These are phyloP conservation scores for Cryptococcus amylolentus DNA, from an alignment of 1,284 basidiomycete genomes.

Conservation along the genomic window DNA sequence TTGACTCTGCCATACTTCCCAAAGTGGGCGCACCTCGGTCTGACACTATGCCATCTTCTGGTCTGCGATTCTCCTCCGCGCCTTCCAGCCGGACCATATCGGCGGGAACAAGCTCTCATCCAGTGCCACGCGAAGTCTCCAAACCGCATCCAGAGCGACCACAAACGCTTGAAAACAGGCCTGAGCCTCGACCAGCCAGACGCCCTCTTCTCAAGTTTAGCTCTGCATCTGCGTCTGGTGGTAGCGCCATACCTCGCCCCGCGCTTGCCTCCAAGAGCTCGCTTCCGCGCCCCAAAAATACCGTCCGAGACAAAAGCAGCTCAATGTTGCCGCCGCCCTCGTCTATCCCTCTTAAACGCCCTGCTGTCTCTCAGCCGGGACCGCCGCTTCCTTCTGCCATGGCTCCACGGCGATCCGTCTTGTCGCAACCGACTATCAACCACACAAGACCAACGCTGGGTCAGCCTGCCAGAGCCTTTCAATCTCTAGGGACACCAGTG, in stretches of 20 bases:
- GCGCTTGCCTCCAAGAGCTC: conserved; percentile 5
- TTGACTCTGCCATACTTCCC: conserved; percentile 23
- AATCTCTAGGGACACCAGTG: conserved; percentile 3
- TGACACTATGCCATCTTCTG: too few relatives aligned
- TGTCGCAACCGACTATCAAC: background rate
- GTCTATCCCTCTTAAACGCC: conserved; percentile 29
- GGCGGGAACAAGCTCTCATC: too few relatives aligned
- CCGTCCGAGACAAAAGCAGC: background rate
- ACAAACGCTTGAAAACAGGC: background rate
- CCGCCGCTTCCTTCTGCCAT: background rate
- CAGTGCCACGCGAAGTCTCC: too few relatives aligned
- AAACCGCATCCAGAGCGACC: too few relatives aligned
- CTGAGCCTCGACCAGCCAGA: background rate
- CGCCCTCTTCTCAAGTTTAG: background rate
- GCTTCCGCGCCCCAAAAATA: background rate
- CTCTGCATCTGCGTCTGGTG: background rate
- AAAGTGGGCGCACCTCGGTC: background rate
- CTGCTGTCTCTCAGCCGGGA: conserved; percentile 2
- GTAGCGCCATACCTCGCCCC: conserved; percentile 4
- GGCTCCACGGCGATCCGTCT: background rate
- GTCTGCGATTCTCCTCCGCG: too few relatives aligned
- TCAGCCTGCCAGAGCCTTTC: conserved; percentile 23
- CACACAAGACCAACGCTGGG: conserved; percentile 16
- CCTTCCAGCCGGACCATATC: too few relatives aligned
- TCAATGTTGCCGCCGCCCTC: conserved; percentile 1